These are phyloP conservation scores for Rhododendron kiyosumense DNA, from an alignment of 148 eudicot genomes.

Conservation along the genomic window DNA sequence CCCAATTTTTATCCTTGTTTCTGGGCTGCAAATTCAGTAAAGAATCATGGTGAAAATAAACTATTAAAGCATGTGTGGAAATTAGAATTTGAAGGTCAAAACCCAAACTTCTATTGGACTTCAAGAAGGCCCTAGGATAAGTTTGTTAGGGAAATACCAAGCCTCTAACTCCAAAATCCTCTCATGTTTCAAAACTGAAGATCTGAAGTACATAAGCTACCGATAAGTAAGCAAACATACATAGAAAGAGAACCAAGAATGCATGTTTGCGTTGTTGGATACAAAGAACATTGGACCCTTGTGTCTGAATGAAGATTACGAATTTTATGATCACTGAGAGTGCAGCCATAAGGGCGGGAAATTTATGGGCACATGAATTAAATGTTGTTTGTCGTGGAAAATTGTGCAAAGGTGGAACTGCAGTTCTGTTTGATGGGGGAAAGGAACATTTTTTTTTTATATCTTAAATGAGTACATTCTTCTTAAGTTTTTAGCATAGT, in stretches of 20 bases:
- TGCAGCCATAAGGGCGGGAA: background rate
- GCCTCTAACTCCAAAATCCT: background rate
- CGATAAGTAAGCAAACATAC: background rate
- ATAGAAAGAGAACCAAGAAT: background rate
- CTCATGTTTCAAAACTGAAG: background rate
- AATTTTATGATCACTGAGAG: background rate
- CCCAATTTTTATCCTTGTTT: constrained; percentile 73
- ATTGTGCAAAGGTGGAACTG: background rate
- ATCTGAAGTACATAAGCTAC: background rate
- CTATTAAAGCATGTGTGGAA: background rate
- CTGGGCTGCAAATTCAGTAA: constrained; percentile 44
- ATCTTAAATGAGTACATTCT: background rate
- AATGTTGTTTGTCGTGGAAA: background rate
- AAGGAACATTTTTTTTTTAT: background rate
- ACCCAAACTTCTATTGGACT: background rate
- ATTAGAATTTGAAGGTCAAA: background rate
- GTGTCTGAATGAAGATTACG: background rate
- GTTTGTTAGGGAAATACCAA: background rate
- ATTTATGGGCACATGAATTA: background rate
- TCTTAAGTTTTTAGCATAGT: background rate
- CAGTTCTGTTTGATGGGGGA: background rate
- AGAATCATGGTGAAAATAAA: background rate
- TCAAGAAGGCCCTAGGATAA: background rate
- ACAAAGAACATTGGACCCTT: background rate
- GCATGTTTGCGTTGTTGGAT: background rate